These are phyloP conservation scores for Irineochytrium annulatum DNA, from an alignment of 192 early-diverging fungal species.

Conservation along the genomic window DNA sequence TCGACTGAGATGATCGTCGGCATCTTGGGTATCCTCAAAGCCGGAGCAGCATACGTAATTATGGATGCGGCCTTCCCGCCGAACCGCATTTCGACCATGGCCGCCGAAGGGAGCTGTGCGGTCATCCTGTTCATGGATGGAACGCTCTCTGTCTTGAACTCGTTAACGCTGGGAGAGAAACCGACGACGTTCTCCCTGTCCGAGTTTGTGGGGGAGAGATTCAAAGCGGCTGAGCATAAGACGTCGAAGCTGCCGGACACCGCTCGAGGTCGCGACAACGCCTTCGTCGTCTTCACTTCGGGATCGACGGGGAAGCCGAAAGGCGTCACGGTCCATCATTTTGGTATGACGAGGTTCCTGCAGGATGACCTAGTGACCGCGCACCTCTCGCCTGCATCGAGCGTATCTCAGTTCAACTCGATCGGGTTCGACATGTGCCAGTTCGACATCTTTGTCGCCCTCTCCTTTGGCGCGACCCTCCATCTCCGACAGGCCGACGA, in stretches of 20 bases:
- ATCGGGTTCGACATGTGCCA: constrained; percentile 29
- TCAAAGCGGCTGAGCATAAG: too few relatives aligned
- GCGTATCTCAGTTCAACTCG: constrained; percentile 11
- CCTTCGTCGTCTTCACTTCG: constrained; percentile 30
- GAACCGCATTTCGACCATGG: constrained; percentile 29
- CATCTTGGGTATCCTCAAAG: constrained; percentile 26
- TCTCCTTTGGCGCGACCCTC: constrained; percentile 15
- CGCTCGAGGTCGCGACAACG: not conserved
- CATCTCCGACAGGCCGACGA: constrained; percentile 20
- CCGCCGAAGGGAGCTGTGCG: not conserved
- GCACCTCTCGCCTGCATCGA: not conserved
- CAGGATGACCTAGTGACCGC: not conserved
- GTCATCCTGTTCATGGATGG: constrained; percentile 16
- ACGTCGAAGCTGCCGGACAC: not conserved
- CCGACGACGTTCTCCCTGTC: too few relatives aligned
- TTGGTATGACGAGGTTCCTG: constrained; percentile 14
- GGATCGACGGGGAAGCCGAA: constrained; percentile 43
- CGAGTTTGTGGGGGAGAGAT: too few relatives aligned
- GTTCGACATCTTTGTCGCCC: constrained; percentile 25
- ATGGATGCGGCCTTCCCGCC: constrained; percentile 15
- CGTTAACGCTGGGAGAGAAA: too few relatives aligned
- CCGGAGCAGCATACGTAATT: constrained; percentile 29
- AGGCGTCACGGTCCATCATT: constrained; percentile 28
- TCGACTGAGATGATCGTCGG: constrained; percentile 29
- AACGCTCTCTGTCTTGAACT: too few relatives aligned